Conservation (phyloP, 495 filamentous ascomycete genomes). For the Penicillium robsamsonii region DNA sequence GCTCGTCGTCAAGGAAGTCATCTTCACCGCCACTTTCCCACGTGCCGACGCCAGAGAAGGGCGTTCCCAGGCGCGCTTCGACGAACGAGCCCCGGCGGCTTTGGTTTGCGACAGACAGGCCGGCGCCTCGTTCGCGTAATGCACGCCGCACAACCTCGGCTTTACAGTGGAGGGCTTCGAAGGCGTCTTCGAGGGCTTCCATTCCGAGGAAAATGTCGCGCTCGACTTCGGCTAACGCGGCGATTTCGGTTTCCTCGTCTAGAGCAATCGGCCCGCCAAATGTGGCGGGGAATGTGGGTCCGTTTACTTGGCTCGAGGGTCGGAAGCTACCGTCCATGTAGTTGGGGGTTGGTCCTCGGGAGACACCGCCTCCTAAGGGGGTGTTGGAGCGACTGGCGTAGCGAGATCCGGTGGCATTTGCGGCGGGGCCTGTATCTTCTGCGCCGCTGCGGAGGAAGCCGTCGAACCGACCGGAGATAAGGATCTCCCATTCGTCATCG, state of each 20-base stretch:
- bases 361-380: constrained; percentile 41
- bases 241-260: constrained; percentile 94
- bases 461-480: constrained; percentile 93
- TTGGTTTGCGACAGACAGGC: constrained; percentile 74
- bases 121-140: constrained; percentile 75
- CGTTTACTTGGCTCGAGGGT: constrained; percentile 40
- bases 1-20: constrained; percentile 55
- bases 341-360: constrained; percentile 40
- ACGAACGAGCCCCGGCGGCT: constrained; percentile 56
- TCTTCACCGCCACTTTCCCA: constrained; percentile 59
- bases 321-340: constrained; percentile 39
- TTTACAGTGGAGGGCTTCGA: constrained; percentile 83
- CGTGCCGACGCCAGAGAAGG: constrained; percentile 43
- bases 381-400: constrained; percentile 45
- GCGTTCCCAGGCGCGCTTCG: constrained; percentile 58
- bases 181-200: constrained; percentile 92
- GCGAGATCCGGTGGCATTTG: constrained; percentile 19
- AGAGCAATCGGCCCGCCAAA: constrained; percentile 70
- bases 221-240: constrained; percentile 84
- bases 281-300: constrained; percentile 37
- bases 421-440: constrained; percentile 53
- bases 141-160: constrained; percentile 78
- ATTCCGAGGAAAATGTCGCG: constrained; percentile 90
- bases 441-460: constrained; percentile 96
- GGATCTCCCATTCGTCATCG: constrained; percentile 90